Percentiles rank a stretch among this genome's conserved stretches.
phyloP scores from a whole-genome alignment of 2,329 filamentous ascomycete species.

The Aspergillus sp. region DNA sequence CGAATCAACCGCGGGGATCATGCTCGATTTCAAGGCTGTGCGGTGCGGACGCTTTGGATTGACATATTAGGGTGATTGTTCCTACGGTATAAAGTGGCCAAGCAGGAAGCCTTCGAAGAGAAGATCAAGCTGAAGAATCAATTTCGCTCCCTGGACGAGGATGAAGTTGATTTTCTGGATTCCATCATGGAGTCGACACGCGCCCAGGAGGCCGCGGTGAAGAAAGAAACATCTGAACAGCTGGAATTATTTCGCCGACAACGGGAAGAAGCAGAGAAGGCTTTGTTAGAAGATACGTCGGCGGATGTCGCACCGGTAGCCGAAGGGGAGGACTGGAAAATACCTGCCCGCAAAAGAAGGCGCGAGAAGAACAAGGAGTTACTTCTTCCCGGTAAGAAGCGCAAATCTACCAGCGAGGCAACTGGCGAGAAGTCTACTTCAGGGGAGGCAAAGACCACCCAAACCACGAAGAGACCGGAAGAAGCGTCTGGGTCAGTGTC shows the following conservation, averaged over 20 bases:
- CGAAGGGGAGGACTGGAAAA: conserved; percentile 50
- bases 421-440: conserved; percentile 4
- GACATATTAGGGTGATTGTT: conserved; percentile 41
- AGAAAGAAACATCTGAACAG: conserved; percentile 59
- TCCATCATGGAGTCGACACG: conserved; percentile 58
- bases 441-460: conserved; percentile 11
- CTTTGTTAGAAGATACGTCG: conserved; percentile 39
- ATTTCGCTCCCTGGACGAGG: conserved; percentile 52
- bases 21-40: background rate
- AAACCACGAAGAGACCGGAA: conserved; percentile 5
- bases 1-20: background rate
- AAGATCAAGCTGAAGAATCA: conserved; percentile 51
- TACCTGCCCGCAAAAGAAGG: conserved; percentile 53
- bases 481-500: background rate
- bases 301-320: conserved; percentile 30
- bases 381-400: conserved; percentile 42
- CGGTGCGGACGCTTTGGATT: conserved; percentile 25
- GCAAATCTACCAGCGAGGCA: conserved; percentile 38
- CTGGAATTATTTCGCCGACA: conserved; percentile 59
- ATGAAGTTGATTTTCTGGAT: conserved; percentile 54
- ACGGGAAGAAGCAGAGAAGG: conserved; percentile 59
- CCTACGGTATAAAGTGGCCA: conserved; percentile 37
- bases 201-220: conserved; percentile 56
- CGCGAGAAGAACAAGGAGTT: conserved; percentile 47
- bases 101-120: conserved; percentile 55